Base-by-base conservation (phyloP, 305 asterid genomes). In the Fraxinus floribunda region DNA sequence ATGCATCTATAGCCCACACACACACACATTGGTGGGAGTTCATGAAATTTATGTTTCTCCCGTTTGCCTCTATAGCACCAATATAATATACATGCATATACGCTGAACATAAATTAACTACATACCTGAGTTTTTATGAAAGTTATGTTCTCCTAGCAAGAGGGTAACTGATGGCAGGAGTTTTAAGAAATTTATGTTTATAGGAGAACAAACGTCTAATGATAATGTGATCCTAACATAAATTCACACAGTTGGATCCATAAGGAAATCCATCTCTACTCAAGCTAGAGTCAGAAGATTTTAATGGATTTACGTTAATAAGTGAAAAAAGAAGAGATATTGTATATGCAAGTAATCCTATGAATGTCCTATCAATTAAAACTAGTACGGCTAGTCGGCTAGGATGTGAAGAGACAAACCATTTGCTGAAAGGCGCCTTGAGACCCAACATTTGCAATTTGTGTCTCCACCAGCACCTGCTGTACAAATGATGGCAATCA, bases 401-500 rank as follows among this genome's bases (percentile, higher is more conserved):
- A 26, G 29, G 79, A 85, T 73, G 81, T 76, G 76, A 87, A 55
- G 87, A 68, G 79, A 83, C 92, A 41, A 86, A 95, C 98, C 97
- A 92, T 85, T 81, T 88, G 93, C 79, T 91, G 94, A 82, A 90
- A 88, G 82, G 84, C 86, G 76, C 93, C 90, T 76, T 86, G 94
- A 46, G 90, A 34, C 80, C 93, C 93, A 46, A 85, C 84, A 84
- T 87, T 91, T 78, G 89, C 80, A 78, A 85, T 85, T 82, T 89
- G 92, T 55, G 90, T 88, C 79, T 92, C 96, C 83, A 90, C 57
- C 0, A 90, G 89, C 80, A 88, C 93, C 98, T 94, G 95, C 38
- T 76, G 36, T 83, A 88, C 9, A 78, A 34, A 86, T 41, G 79
- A 30, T 81, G 29, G 26, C 75, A 41, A 78, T 68, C 76, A 86